Evolutionary conservation across 2,329 filamentous ascomycete genomes (phyloP).

Genomic region (Ascochyta viciae-villosae): DNA sequence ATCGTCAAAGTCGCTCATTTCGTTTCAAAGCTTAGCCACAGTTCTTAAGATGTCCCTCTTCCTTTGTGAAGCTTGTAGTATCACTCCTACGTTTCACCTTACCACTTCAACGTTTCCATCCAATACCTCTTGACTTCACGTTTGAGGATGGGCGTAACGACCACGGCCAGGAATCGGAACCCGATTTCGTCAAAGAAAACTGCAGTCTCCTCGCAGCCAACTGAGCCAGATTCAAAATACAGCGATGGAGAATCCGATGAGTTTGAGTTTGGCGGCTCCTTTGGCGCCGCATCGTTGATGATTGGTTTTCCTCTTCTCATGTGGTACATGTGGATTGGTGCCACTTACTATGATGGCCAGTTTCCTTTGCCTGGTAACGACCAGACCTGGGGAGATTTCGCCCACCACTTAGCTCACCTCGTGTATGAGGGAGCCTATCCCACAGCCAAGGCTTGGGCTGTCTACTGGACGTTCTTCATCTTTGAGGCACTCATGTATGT

Average conservation of each 20-base stretch:
- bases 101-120: not conserved
- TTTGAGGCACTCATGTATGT: slow-evolving; percentile 14
- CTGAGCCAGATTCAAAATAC: slow-evolving; percentile 2
- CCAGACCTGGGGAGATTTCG: slow-evolving; percentile 74
- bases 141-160: slow-evolving; percentile 7
- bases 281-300: slow-evolving; percentile 83
- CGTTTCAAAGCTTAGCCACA: not conserved
- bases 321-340: slow-evolving; percentile 99
- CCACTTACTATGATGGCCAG: slow-evolving; percentile 86
- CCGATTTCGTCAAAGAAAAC: not conserved
- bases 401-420: slow-evolving; percentile 70
- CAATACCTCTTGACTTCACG: not conserved
- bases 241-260: slow-evolving; percentile 52
- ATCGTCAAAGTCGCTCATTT: not conserved
- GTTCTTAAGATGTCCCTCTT: not conserved
- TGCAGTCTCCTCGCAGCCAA: not conserved
- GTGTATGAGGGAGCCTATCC: slow-evolving; percentile 86
- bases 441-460: slow-evolving; percentile 78
- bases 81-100: not conserved
- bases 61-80: not conserved
- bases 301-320: slow-evolving; percentile 87
- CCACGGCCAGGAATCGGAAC: slow-evolving; percentile 1
- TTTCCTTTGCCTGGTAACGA: slow-evolving; percentile 71
- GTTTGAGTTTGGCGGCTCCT: slow-evolving; percentile 84
- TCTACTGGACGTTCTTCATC: slow-evolving; percentile 73